Percentiles rank a stretch among this genome's conserved stretches.
phyloP scores from a whole-genome alignment of 371 early-diverging fungal species.

The Umbelopsis sp. region DNA sequence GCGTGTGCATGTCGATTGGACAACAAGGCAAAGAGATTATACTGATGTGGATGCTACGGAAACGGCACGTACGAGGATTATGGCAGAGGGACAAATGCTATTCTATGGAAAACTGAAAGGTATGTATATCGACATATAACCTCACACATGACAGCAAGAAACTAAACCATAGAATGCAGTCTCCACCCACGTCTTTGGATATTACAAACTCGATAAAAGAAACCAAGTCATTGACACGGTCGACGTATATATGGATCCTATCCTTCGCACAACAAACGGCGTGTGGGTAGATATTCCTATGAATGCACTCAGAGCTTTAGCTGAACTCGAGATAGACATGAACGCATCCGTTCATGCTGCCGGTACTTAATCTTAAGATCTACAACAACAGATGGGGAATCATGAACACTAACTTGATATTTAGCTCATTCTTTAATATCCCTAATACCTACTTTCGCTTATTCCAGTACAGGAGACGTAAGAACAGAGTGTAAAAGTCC shows the following conservation, averaged over 20 bases:
- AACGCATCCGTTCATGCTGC: constrained; percentile 54
- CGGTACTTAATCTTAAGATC: constrained; percentile 28
- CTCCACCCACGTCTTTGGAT: constrained; percentile 59
- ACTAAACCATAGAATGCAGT: constrained; percentile 29
- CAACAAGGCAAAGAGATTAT: constrained; percentile 56
- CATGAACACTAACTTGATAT: not conserved
- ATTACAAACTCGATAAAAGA: constrained; percentile 52
- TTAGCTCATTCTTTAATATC: constrained; percentile 47
- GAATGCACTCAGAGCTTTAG: constrained; percentile 26
- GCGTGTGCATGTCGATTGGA: constrained; percentile 52
- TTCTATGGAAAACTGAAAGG: constrained; percentile 42
- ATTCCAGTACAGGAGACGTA: constrained; percentile 29
- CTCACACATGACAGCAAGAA: not conserved
- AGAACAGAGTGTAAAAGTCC: constrained; percentile 55
- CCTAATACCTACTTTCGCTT: constrained; percentile 35
- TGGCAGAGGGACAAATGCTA: constrained; percentile 22
- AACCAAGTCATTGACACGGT: constrained; percentile 46
- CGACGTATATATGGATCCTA: constrained; percentile 56
- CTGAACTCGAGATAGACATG: constrained; percentile 33
- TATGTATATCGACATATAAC: constrained; percentile 15
- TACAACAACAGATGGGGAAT: not conserved
- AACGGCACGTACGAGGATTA: constrained; percentile 21
- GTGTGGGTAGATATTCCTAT: constrained; percentile 48
- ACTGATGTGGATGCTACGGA: constrained; percentile 52
- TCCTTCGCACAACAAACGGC: constrained; percentile 40